Percentiles rank a stretch among this genome's conserved stretches.
Evolutionary conservation across 2,329 filamentous ascomycete species (phyloP).

Genomic region (Nothophaeocryptopus gaeumannii): DNA sequence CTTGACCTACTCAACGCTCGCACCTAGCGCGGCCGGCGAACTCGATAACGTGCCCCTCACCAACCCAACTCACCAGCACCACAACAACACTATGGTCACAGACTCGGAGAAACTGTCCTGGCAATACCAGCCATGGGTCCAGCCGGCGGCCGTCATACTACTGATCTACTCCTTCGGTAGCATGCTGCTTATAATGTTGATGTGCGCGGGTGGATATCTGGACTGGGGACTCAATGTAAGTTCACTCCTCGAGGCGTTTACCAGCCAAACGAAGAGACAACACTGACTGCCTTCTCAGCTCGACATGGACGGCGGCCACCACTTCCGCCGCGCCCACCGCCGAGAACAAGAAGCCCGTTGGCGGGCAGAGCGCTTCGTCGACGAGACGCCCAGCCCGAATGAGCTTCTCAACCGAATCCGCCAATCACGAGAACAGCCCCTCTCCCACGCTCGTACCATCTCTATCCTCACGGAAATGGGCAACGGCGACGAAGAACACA

Average conservation of each 20-base stretch:
- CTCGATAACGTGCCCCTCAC: neutral
- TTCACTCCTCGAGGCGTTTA: neutral
- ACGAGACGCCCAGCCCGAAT: too few relatives aligned
- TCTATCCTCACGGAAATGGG: slow-evolving; percentile 10
- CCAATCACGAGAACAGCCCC: too few relatives aligned
- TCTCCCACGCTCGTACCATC: neutral
- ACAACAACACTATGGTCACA: neutral
- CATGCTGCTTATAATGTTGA: neutral
- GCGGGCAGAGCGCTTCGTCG: too few relatives aligned
- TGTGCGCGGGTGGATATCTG: slow-evolving; percentile 5
- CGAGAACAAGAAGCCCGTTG: too few relatives aligned
- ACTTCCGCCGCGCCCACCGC: too few relatives aligned
- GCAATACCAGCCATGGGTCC: neutral
- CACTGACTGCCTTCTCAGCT: too few relatives aligned
- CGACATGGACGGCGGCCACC: too few relatives aligned
- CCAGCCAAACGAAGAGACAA: too few relatives aligned
- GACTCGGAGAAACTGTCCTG: neutral
- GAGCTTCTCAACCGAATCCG: too few relatives aligned
- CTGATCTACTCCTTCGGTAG: slow-evolving; percentile 6
- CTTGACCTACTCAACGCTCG: neutral
- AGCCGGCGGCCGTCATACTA: neutral
- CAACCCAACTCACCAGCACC: neutral
- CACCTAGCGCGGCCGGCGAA: neutral
- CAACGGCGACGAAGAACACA: slow-evolving; percentile 9
- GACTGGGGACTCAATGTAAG: slow-evolving; percentile 7